Evolutionary conservation across 1,284 basidiomycete species (phyloP).

Genomic region (Sporisorium exsertum): DNA sequence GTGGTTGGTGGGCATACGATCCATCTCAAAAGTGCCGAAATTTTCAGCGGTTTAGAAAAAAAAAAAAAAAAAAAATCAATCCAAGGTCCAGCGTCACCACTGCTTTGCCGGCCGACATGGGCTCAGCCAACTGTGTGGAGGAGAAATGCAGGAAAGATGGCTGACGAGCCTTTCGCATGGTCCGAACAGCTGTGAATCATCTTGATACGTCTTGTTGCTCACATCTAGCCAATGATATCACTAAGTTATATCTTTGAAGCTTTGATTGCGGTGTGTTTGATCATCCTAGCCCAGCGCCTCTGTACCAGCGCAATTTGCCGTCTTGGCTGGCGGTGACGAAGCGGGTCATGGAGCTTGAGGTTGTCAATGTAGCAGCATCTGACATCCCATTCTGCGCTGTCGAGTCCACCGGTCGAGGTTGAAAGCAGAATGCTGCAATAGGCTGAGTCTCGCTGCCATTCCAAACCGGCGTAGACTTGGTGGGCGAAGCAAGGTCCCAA

Average conservation of each 20-base stretch:
- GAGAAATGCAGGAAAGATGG: background rate
- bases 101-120: conserved; percentile 31
- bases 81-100: conserved; percentile 21
- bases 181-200: conserved; percentile 5
- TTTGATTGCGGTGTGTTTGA: background rate
- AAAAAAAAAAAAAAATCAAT: background rate
- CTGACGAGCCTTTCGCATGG: background rate
- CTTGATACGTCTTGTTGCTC: background rate
- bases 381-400: background rate
- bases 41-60: conserved; percentile 3
- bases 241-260: background rate
- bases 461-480: conserved; percentile 39
- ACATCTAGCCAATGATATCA: background rate
- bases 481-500: conserved; percentile 38
- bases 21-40: too few species aligned
- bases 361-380: background rate
- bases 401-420: conserved; percentile 8
- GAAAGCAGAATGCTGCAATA: conserved; percentile 28
- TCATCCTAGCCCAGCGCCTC: conserved; percentile 43
- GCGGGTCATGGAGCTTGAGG: conserved; percentile 19
- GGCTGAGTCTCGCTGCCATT: conserved; percentile 21
- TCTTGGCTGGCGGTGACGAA: conserved; percentile 49
- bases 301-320: conserved; percentile 38
- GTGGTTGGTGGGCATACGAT: background rate
- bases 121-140: conserved; percentile 18